Evolutionary conservation across 768 basidiomycete species (phyloP).

Genomic region (Lentinus tigrinus): DNA sequence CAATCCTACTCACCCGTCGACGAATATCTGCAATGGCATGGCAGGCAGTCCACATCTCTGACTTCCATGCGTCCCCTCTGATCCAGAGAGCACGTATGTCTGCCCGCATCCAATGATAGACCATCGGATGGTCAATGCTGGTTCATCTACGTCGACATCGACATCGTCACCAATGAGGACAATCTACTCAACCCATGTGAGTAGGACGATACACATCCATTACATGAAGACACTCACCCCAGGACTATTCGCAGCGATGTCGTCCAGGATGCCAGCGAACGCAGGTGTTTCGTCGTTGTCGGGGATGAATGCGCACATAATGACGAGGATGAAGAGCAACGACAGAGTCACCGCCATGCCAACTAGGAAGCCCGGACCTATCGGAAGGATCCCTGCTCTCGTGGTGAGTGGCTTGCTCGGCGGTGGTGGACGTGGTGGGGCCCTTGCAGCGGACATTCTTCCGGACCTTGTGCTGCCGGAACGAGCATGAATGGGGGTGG

Average conservation of each 20-base stretch:
- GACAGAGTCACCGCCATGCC: slow-evolving; percentile 43
- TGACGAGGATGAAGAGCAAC: slow-evolving; percentile 44
- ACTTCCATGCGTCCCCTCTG: slow-evolving; percentile 46
- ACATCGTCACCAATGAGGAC: slow-evolving; percentile 56
- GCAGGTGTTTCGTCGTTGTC: slow-evolving; percentile 42
- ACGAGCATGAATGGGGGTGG: slow-evolving; percentile 12
- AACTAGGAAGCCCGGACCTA: slow-evolving; percentile 28
- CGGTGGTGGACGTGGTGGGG: background rate
- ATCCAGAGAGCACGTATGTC: slow-evolving; percentile 43
- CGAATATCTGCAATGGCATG: slow-evolving; percentile 41
- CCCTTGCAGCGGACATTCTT: background rate
- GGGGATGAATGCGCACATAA: slow-evolving; percentile 51
- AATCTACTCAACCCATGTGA: slow-evolving; percentile 35
- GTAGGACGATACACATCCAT: background rate
- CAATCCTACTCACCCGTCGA: slow-evolving; percentile 49
- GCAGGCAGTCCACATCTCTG: slow-evolving; percentile 46
- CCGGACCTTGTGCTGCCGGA: slow-evolving; percentile 21
- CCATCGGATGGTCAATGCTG: slow-evolving; percentile 55
- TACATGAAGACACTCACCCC: slow-evolving; percentile 39
- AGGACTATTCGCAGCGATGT: slow-evolving; percentile 40
- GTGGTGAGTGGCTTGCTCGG: background rate
- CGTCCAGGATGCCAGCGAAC: slow-evolving; percentile 40
- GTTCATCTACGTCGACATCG: slow-evolving; percentile 59
- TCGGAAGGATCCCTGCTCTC: slow-evolving; percentile 25
- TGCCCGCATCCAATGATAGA: slow-evolving; percentile 53